Percentiles rank a stretch among this genome's conserved stretches.
Evolutionary conservation across 306 rosid genomes (phyloP).

Genomic region (Cucurbita moschata): DNA sequence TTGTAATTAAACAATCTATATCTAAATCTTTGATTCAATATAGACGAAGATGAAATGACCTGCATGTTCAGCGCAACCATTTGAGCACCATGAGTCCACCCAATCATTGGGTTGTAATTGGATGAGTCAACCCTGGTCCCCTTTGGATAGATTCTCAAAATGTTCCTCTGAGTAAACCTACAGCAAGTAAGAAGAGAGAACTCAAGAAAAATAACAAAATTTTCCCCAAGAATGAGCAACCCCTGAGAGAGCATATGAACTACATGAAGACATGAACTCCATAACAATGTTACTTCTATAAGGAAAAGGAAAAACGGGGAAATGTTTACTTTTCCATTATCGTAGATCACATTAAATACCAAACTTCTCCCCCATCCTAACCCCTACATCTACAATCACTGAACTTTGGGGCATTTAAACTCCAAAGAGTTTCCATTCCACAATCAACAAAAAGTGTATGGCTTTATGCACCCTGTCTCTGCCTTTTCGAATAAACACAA

Average conservation of each 20-base stretch:
- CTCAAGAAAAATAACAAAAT: background rate
- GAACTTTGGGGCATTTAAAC: background rate
- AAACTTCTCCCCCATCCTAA: background rate
- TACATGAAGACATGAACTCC: background rate
- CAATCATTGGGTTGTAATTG: slow-evolving; percentile 86
- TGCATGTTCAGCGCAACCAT: slow-evolving; percentile 99
- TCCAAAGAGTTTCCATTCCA: background rate
- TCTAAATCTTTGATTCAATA: background rate
- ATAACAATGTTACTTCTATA: background rate
- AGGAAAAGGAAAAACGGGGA: background rate
- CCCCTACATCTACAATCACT: background rate
- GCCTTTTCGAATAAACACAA: background rate
- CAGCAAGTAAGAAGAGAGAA: slow-evolving; percentile 5
- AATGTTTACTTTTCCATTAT: background rate
- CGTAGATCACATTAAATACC: background rate
- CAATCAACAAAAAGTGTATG: background rate
- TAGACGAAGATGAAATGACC: slow-evolving; percentile 25
- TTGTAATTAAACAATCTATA: background rate
- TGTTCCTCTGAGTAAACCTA: slow-evolving; percentile 90
- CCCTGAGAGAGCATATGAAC: background rate
- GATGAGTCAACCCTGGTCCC: slow-evolving; percentile 90
- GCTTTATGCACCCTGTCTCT: background rate
- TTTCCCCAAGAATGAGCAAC: background rate
- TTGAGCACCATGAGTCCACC: slow-evolving; percentile 98
- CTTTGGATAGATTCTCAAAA: slow-evolving; percentile 90